Evolutionary conservation across 352 stramenopile genomes (phyloP).

Genomic region (Phytophthora vignae): DNA sequence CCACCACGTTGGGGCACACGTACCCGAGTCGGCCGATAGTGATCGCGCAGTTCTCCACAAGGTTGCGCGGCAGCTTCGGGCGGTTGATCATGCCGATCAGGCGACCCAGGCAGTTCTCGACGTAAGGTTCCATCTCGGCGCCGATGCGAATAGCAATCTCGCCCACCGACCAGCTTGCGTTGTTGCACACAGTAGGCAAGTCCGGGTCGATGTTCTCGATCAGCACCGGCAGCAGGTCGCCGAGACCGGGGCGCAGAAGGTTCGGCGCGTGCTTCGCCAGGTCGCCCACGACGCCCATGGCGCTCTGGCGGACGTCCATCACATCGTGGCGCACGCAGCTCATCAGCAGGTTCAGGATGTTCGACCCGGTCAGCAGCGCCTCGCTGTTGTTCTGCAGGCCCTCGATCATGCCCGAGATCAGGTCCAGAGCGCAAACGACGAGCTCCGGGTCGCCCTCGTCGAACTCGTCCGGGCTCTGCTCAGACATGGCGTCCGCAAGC

Average conservation of each 20-base stretch:
- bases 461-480: slow-evolving; percentile 79
- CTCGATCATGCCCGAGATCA: slow-evolving; percentile 92
- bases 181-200: slow-evolving; percentile 92
- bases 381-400: slow-evolving; percentile 82
- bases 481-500: slow-evolving; percentile 80
- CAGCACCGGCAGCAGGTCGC: slow-evolving; percentile 81
- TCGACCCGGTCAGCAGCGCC: slow-evolving; percentile 78
- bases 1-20: slow-evolving; percentile 85
- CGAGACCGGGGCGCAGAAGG: slow-evolving; percentile 76
- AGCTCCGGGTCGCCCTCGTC: slow-evolving; percentile 92
- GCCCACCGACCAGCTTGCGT: slow-evolving; percentile 92
- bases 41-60: slow-evolving; percentile 92
- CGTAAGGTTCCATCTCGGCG: slow-evolving; percentile 87
- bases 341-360: slow-evolving; percentile 91
- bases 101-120: slow-evolving; percentile 69
- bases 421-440: slow-evolving; percentile 88
- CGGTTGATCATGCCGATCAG: slow-evolving; percentile 91
- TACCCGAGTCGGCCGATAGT: slow-evolving; percentile 90
- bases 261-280: slow-evolving; percentile 86
- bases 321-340: slow-evolving; percentile 88
- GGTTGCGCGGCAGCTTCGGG: slow-evolving; percentile 85
- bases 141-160: slow-evolving; percentile 90
- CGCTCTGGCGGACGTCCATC: slow-evolving; percentile 89
- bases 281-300: slow-evolving; percentile 91
- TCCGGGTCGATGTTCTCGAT: slow-evolving; percentile 91